Evolutionary conservation across 371 early-diverging fungal species (phyloP), one percentile per base, ranked within the genome.

Genomic region (Rhizopus microsporus): DNA sequence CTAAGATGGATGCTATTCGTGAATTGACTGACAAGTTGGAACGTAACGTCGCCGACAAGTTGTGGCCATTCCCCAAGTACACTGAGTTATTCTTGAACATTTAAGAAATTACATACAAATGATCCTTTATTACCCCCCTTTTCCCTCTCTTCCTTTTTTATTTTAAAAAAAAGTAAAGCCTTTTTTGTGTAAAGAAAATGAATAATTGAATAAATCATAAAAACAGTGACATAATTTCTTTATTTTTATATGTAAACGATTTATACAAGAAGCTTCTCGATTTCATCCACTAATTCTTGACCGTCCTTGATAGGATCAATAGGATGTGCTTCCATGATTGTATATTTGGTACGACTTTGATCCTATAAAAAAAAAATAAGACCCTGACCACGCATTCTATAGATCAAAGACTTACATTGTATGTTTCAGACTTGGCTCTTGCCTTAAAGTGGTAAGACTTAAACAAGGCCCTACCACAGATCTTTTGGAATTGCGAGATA

Each of bases 61-160:
- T 77, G 75, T 98, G 95, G 93, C 93, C 95, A 43, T 84, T 92
- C 78, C 98, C 98, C 80, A 95, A 93, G 82, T 96, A 96, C 88
- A 87, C 90, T 49, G 96, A 97, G 79, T 83, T 97, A 35, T 81
- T 97, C 62, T 92, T 95, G 71, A 86, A 85, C 61, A 74, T 87
- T 51, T 85, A 78, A 69, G 29, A 16, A 29, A 29, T 6, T 48
- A 48, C 49, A 48, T 31, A 23, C 3, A 7, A 39, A 32, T 32
- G 8, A 55, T 16, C 10, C 56, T 57, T 16, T 50, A 30, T 51
- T 17, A 16, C 15, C 16, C n/a, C n/a, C 12, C 16, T n/a, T 23
- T 9, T 30, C 31, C 30, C 5, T n/a, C n/a, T n/a, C 2, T 40
- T 32, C 50, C 2, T 23, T 23, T 23, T 23, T 23, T 23, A 1